Evolutionary conservation across 768 basidiomycete genomes (phyloP), one percentile per base, ranked within the genome.

Genomic region (Piloderma croceum): DNA sequence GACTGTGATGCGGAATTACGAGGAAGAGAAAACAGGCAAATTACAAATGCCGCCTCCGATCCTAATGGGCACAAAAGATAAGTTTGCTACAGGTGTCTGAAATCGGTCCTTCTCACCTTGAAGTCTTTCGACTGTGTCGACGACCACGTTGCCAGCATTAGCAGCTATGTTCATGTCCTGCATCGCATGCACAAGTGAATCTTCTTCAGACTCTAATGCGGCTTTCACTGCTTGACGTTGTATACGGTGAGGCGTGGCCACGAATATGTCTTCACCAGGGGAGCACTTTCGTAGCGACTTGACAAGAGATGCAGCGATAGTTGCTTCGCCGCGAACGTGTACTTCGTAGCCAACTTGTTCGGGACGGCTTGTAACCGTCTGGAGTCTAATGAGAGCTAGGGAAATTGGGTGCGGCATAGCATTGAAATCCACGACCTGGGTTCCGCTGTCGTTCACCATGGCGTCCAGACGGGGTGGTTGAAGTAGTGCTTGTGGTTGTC

Each of bases 31-130:
- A 76, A 72, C 12, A 74, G 52, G 39, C 73, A 76, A 24, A 76
- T 71, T 6, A 76, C 74, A 37, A 75, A 73, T 2, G 67, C 60
- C 2, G 74, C 74, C 46, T 76, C 74, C 3, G 73, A 73, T 38
- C 73, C 74, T 74, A 39, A 15, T n/a, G 9, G 21, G 11, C 31
- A 34, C 37, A 17, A 36, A 23, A 18, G 11, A 40, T n/a, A 38
- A 22, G 6, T 23, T 18, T 22, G 3, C 24, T 21, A n/a, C 6
- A 13, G 27, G 18, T 38, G 24, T 23, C 19, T 17, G 17, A 15
- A 2, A 34, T 18, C 33, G 7, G 11, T 24, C 11, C 18, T 31
- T 31, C 15, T 19, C 13, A 70, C 72, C 71, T 64, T 76, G 73
- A 19, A 76, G 49, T 11, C 71, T 58, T 56, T 76, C 74, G 32